Percentiles rank a stretch among this genome's conserved stretches.
phyloP scores from a whole-genome alignment of 352 stramenopile genomes.

The Globisporangium spiculum region DNA sequence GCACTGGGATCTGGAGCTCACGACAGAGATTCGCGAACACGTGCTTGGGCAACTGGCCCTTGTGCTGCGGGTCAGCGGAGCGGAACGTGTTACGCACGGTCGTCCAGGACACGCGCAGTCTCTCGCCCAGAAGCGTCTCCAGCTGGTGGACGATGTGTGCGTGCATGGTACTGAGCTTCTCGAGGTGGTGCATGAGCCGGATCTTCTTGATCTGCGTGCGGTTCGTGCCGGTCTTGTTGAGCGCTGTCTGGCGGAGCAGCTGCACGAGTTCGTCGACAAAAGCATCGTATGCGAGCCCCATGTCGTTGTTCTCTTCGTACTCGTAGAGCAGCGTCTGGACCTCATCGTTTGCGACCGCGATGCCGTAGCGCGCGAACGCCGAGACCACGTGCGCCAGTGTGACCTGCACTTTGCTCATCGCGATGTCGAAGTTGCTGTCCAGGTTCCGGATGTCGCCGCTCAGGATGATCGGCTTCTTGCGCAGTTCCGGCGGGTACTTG shows the following conservation, averaged over 20 bases:
- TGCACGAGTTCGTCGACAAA: constrained; percentile 67
- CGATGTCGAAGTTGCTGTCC: constrained; percentile 60
- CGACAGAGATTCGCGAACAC: constrained; percentile 43
- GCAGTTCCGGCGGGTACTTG: constrained; percentile 21
- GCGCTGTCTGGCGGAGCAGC: constrained; percentile 36
- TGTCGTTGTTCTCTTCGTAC: constrained; percentile 81
- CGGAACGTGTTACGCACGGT: constrained; percentile 55
- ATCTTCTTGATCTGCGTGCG: constrained; percentile 57
- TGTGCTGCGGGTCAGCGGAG: constrained; percentile 29
- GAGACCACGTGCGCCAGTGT: constrained; percentile 41
- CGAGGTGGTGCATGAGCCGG: constrained; percentile 46
- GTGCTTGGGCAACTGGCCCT: constrained; percentile 31
- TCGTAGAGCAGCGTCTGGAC: constrained; percentile 62
- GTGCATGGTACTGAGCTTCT: constrained; percentile 47
- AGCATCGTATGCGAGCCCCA: constrained; percentile 41
- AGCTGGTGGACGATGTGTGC: constrained; percentile 43
- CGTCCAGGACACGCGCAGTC: constrained; percentile 50
- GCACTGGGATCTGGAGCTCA: constrained; percentile 32
- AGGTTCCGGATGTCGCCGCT: constrained; percentile 73
- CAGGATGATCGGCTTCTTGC: constrained; percentile 66
- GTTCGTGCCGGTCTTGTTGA: constrained; percentile 35
- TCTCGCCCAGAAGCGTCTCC: constrained; percentile 36
- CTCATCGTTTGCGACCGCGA: constrained; percentile 49
- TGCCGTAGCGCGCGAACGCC: constrained; percentile 47
- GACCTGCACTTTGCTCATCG: constrained; percentile 39